phyloP scores from a whole-genome alignment of 164 flowering plant genomes.

The Amborella trichopoda region DNA sequence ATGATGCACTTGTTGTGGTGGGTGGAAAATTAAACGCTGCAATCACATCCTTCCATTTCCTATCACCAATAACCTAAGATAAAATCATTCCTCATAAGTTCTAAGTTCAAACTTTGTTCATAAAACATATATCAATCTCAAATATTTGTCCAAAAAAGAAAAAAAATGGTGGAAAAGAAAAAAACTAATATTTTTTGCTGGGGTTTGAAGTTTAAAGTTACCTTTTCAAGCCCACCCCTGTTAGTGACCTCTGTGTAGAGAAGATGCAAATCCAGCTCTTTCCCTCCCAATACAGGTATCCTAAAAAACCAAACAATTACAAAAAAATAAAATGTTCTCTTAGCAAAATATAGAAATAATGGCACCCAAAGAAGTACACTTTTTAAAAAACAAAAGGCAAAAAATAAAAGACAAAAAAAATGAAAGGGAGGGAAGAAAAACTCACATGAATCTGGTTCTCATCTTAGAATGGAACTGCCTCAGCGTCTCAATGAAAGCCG shows the following conservation, averaged over 20 bases:
- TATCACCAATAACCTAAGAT: conserved; percentile 55
- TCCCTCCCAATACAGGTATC: conserved; percentile 86
- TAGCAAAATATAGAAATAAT: neutral
- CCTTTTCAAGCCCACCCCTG: conserved; percentile 84
- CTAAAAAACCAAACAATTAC: conserved; percentile 13
- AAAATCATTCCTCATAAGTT: neutral
- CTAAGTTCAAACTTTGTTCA: neutral
- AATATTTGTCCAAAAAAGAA: neutral
- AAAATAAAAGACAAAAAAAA: neutral
- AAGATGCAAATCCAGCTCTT: conserved; percentile 72
- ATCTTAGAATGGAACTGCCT: conserved; percentile 38
- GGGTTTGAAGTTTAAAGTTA: conserved; percentile 2
- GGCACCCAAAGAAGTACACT: neutral
- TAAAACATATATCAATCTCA: neutral
- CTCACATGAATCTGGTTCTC: conserved; percentile 56
- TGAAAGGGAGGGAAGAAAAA: conserved; percentile 3
- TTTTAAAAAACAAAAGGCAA: neutral
- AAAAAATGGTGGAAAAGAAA: neutral
- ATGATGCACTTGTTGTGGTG: conserved; percentile 84
- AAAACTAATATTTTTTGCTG: too few relatives aligned
- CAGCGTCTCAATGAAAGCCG: conserved; percentile 47
- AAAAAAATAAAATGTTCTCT: neutral
- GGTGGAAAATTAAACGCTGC: conserved; percentile 49
- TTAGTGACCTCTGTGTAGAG: conserved; percentile 69
- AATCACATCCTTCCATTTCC: conserved; percentile 88